Base-by-base conservation (phyloP, 31 red algal genomes). In the Porphyra umbilicalis region DNA sequence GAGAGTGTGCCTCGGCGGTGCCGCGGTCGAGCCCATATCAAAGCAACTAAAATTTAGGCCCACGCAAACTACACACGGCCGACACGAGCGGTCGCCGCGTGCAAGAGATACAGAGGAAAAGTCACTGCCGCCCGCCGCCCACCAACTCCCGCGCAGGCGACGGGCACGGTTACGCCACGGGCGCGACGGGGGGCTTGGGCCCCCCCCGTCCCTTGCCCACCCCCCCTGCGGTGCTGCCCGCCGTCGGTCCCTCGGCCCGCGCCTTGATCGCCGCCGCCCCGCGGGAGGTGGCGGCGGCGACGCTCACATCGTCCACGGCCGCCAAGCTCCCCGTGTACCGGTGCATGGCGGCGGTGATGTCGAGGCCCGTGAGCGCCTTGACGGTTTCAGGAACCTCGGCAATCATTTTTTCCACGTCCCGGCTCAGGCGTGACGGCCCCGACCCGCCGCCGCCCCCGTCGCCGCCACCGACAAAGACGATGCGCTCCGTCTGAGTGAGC, bases 401-500 rank as follows among this genome's bases (percentile, higher is more conserved):
- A 36, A 93, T 85, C 74, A 89, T 85, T 13, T 85, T 81, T 9
- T 83, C 86, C 83, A 93, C 80, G 29, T 93, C 91, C 39, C 83
- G 81, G 20, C 83, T 88, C 38, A 93, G 84, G 76, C 75, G 76
- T 36, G 83, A 81, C 11, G 91, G 91, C 32, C 91, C 91, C 30
- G 85, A 81, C 6, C 86, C 83, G 34, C 34, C 35, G 34, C 34
- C 32, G 32, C 30, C 76, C 74, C 78, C 83, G 75, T 32, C 35
- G 0, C 80, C 85, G 31, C 78, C 67, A 6, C 84, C 88, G 30
- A 94, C 83, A 46, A 94, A 94, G 75, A 94, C 92, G 76, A 94
- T 94, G 80, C 90, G 90, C 77, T 90, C 92, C 82, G 92, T 94
- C 77, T 90, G 83, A 6, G 83, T n/a, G 6, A 94, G 71, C 76